Evolutionary conservation across 305 asterid species (phyloP).

Genomic region (Caryopteris hybrid): DNA sequence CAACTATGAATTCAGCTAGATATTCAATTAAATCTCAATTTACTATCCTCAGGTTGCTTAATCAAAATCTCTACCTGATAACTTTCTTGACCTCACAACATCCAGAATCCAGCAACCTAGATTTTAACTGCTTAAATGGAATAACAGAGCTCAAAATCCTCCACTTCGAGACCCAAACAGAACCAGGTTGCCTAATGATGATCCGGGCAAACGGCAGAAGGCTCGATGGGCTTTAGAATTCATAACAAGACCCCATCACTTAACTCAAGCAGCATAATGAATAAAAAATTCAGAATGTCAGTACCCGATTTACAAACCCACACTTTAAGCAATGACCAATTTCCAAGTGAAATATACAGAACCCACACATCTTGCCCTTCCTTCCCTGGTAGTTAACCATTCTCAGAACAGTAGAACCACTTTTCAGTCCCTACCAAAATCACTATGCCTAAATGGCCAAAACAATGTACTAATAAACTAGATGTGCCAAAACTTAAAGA

Average conservation of each 20-base stretch:
- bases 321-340: neutral
- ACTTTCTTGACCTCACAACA: neutral
- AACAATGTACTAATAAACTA: neutral
- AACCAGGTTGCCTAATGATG: neutral
- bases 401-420: neutral
- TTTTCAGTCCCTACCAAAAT: neutral
- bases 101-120: neutral
- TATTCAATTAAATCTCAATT: neutral
- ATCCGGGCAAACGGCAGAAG: neutral
- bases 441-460: neutral
- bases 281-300: neutral
- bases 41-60: neutral
- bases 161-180: neutral
- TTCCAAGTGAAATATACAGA: neutral
- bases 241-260: too few species aligned
- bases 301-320: neutral
- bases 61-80: neutral
- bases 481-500: neutral
- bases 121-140: neutral
- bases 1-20: neutral
- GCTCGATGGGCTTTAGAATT: neutral
- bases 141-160: neutral
- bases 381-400: neutral
- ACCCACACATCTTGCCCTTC: neutral
- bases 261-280: neutral